Percentiles rank a stretch among this genome's conserved stretches.
These are phyloP conservation scores for Rhizoclosmatium sp. DNA, from an alignment of 192 early-diverging fungal genomes.

Conservation along the genomic window DNA sequence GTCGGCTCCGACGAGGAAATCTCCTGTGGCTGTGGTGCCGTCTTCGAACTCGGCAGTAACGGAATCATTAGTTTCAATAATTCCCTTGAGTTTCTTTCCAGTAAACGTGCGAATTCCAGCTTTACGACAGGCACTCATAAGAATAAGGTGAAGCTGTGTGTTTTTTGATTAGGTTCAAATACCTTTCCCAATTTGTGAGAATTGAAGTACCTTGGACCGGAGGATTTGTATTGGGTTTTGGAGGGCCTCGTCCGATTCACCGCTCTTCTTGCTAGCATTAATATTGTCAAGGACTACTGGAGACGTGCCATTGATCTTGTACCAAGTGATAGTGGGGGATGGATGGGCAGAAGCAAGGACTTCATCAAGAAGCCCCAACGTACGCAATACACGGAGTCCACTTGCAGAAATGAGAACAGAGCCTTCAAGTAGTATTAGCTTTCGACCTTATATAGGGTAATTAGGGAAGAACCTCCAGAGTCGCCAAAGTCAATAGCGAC, in stretches of 20 bases:
- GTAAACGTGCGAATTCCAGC: conserved; percentile 7
- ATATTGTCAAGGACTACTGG: not conserved
- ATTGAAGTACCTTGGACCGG: conserved; percentile 8
- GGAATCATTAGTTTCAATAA: not conserved
- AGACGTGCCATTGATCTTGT: not conserved
- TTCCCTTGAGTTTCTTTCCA: conserved; percentile 10
- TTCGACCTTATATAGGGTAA: too few species aligned
- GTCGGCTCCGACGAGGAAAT: conserved; percentile 34
- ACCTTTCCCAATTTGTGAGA: too few species aligned
- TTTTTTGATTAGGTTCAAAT: too few species aligned
- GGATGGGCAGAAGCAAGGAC: not conserved
- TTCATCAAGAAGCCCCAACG: not conserved
- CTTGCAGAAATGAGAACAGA: not conserved
- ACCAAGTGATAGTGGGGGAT: not conserved
- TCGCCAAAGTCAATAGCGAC: not conserved
- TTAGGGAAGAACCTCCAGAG: conserved; percentile 9
- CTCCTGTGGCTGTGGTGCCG: conserved; percentile 1
- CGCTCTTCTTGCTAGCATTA: not conserved
- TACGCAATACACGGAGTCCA: conserved; percentile 1
- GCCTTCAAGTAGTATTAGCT: too few species aligned
- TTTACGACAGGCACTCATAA: not conserved
- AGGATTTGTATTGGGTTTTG: conserved; percentile 2
- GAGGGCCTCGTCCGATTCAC: not conserved
- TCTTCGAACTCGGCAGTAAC: conserved; percentile 35
- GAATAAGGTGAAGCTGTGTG: not conserved